These are phyloP conservation scores for Cryptococcus neoformans DNA, from an alignment of 1,284 basidiomycete genomes.

Conservation along the genomic window DNA sequence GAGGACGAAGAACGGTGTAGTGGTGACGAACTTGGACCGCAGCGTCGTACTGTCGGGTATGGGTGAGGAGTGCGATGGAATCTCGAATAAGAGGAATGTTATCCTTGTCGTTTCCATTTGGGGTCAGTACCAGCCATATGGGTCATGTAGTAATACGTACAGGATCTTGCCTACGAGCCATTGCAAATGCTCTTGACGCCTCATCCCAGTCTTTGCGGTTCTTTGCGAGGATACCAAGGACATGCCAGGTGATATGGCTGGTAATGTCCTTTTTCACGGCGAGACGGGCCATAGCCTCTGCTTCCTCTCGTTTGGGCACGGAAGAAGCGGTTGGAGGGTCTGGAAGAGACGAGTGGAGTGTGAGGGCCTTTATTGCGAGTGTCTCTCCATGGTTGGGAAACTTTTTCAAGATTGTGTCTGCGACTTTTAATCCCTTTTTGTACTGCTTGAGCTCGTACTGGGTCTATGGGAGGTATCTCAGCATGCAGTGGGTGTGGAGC, in stretches of 20 bases:
- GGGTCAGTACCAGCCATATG: neutral
- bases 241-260: constrained; percentile 98
- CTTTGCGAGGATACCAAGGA: constrained; percentile 90
- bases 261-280: constrained; percentile 84
- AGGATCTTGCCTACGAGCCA: constrained; percentile 81
- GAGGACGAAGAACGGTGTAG: constrained; percentile 76
- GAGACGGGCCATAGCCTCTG: constrained; percentile 77
- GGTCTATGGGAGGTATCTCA: constrained; percentile 31
- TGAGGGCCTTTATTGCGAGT: constrained; percentile 87
- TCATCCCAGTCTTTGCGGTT: constrained; percentile 55
- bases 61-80: constrained; percentile 82
- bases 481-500: neutral
- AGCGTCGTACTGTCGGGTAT: constrained; percentile 77
- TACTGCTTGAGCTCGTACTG: constrained; percentile 88
- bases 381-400: constrained; percentile 96
- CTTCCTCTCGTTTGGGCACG: constrained; percentile 70
- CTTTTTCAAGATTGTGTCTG: constrained; percentile 93
- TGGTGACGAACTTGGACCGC: constrained; percentile 80
- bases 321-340: constrained; percentile 42
- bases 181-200: constrained; percentile 55
- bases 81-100: constrained; percentile 93
- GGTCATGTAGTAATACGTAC: constrained; percentile 49
- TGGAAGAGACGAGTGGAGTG: constrained; percentile 57
- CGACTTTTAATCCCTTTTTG: constrained; percentile 86
- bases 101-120: constrained; percentile 56